Conservation (phyloP, 2,329 filamentous ascomycete species). For the Xylaria sp. region DNA sequence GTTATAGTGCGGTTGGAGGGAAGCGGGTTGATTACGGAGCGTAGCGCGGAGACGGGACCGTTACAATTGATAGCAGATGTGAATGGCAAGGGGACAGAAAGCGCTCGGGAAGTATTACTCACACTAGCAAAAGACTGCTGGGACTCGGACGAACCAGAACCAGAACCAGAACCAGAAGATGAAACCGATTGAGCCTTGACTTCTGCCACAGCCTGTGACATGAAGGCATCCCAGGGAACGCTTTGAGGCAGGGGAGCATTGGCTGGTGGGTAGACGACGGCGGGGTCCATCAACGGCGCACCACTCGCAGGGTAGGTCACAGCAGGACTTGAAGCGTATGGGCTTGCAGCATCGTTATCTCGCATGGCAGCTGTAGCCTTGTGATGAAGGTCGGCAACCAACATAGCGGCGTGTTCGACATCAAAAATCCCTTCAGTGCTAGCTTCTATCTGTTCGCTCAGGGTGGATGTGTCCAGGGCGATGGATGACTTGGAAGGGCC, state of each 20-base stretch:
- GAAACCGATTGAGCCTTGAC: constrained; percentile 80
- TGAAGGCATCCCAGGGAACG: constrained; percentile 91
- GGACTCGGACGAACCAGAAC: constrained; percentile 74
- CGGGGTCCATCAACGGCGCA: constrained; percentile 78
- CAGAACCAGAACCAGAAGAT: constrained; percentile 69
- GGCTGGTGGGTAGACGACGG: constrained; percentile 79
- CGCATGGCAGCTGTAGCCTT: constrained; percentile 83
- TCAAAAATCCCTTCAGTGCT: constrained; percentile 92
- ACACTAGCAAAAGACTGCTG: constrained; percentile 71
- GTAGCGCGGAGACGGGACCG: constrained; percentile 71
- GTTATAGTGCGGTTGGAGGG: constrained; percentile 76
- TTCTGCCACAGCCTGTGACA: constrained; percentile 75
- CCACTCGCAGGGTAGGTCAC: constrained; percentile 79
- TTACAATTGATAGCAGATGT: constrained; percentile 67
- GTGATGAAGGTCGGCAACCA: constrained; percentile 98
- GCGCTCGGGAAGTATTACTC: constrained; percentile 64
- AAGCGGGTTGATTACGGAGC: constrained; percentile 78
- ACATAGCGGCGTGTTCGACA: constrained; percentile 96
- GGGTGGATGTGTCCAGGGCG: constrained; percentile 82
- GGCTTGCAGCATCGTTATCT: constrained; percentile 58
- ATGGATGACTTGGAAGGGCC: constrained; percentile 80
- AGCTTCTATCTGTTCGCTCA: constrained; percentile 89
- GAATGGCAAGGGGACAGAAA: constrained; percentile 72
- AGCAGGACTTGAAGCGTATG: constrained; percentile 67
- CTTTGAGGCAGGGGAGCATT: constrained; percentile 79